phyloP scores from a whole-genome alignment of 2,329 filamentous ascomycete species.

The Clonostachys sp. region DNA sequence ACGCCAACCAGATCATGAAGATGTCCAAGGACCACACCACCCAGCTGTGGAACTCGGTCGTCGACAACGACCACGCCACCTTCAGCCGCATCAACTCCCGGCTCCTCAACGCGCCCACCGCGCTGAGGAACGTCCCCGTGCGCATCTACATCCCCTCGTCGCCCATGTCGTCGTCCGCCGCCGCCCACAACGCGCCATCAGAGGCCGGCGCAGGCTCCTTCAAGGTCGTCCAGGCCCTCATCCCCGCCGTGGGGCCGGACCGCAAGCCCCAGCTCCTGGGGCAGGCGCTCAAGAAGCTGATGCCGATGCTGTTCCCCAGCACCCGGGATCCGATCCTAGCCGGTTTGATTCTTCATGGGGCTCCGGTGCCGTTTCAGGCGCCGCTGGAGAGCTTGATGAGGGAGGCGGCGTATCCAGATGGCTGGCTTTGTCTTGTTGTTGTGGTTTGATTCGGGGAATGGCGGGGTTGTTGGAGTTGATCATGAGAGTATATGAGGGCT shows the following conservation, averaged over 20 bases:
- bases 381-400: conserved; percentile 79
- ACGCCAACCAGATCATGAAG: conserved; percentile 85
- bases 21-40: conserved; percentile 81
- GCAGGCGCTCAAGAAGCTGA: conserved; percentile 65
- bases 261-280: conserved; percentile 57
- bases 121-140: conserved; percentile 79
- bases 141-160: conserved; percentile 77
- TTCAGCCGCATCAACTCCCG: conserved; percentile 73
- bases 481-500: too few species aligned
- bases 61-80: conserved; percentile 68
- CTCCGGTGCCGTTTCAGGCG: conserved; percentile 72
- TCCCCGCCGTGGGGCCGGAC: conserved; percentile 42
- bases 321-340: conserved; percentile 80
- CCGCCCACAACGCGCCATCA: conserved; percentile 5
- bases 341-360: conserved; percentile 81
- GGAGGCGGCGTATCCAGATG: conserved; percentile 83
- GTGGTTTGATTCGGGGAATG: conserved; percentile 46
- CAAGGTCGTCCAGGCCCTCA: conserved; percentile 71
- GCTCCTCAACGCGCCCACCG: conserved; percentile 70
- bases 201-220: conserved; percentile 44
- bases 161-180: conserved; percentile 36
- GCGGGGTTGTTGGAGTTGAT: too few species aligned
- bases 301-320: conserved; percentile 84
- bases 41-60: conserved; percentile 75
- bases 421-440: conserved; percentile 82